A percentile compares a stretch with the other conserved stretches of the same genome.
Conservation (phyloP, 352 stramenopile genomes). For the Phytophthora litchii region DNA sequence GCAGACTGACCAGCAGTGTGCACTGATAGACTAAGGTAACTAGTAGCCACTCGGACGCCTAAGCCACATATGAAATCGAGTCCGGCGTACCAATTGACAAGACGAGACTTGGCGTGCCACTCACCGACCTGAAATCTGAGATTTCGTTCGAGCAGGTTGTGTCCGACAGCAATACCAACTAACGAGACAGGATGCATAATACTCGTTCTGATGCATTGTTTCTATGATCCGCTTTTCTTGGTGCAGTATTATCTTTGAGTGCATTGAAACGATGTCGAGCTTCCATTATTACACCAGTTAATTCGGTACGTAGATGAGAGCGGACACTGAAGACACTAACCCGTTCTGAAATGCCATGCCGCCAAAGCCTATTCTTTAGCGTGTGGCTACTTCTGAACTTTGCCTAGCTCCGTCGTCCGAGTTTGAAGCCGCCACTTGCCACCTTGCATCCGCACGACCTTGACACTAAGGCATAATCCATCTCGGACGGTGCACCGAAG, state of each 20-base stretch:
- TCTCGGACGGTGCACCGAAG: not conserved
- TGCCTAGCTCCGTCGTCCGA: not conserved
- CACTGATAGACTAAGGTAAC: conserved; percentile 7
- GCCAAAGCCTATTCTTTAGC: conserved; percentile 10
- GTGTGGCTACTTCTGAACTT: conserved; percentile 32
- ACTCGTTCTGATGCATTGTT: not conserved
- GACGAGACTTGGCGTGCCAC: conserved; percentile 15
- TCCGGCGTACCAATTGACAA: conserved; percentile 12
- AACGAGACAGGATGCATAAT: not conserved
- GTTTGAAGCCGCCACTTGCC: conserved; percentile 29
- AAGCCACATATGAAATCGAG: conserved; percentile 9
- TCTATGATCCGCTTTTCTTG: not conserved
- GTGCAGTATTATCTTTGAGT: not conserved
- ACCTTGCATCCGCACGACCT: conserved; percentile 3
- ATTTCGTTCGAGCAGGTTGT: conserved; percentile 14
- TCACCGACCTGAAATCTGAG: conserved; percentile 25
- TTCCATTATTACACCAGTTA: conserved; percentile 5
- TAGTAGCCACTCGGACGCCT: conserved; percentile 6
- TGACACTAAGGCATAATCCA: not conserved
- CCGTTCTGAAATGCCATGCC: conserved; percentile 14
- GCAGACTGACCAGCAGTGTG: conserved; percentile 17
- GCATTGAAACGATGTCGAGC: not conserved
- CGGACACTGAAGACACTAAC: conserved; percentile 9
- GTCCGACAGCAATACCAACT: not conserved
- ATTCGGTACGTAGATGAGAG: not conserved